phyloP scores from a whole-genome alignment of 2,329 filamentous ascomycete species.

The Fusarium nygamai region DNA sequence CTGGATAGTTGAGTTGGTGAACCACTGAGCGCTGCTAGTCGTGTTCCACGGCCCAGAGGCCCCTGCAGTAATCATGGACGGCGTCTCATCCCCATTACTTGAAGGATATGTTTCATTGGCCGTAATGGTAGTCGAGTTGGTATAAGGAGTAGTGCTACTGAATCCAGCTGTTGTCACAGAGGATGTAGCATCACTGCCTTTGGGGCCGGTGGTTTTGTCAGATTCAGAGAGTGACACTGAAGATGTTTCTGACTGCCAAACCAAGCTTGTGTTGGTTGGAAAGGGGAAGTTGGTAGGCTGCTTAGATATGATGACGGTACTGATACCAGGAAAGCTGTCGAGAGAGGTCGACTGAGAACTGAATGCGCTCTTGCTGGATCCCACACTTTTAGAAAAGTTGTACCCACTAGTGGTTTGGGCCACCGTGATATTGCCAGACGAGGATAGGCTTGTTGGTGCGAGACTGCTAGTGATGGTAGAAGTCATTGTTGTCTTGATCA shows the following conservation, averaged over 20 bases:
- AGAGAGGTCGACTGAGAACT: not conserved
- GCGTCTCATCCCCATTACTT: not conserved
- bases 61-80: conserved; percentile 4
- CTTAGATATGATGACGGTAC: conserved; percentile 16
- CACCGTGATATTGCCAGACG: conserved; percentile 6
- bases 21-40: conserved; percentile 5
- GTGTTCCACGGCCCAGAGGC: not conserved
- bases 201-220: not conserved
- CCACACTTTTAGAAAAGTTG: conserved; percentile 15
- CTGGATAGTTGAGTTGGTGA: conserved; percentile 7
- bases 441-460: not conserved
- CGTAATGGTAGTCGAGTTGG: conserved; percentile 28
- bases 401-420: conserved; percentile 20
- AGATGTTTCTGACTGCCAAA: conserved; percentile 10
- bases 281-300: conserved; percentile 22
- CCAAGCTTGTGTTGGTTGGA: conserved; percentile 20
- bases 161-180: conserved; percentile 6
- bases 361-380: not conserved
- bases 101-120: not conserved
- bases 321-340: conserved; percentile 4
- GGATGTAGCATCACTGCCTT: not conserved
- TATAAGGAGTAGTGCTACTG: conserved; percentile 20
- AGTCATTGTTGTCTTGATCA: conserved; percentile 15
- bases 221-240: not conserved
- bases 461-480: conserved; percentile 29